phyloP scores from a whole-genome alignment of 176 grass and related monocot genomes.

The Puya raimondii region DNA sequence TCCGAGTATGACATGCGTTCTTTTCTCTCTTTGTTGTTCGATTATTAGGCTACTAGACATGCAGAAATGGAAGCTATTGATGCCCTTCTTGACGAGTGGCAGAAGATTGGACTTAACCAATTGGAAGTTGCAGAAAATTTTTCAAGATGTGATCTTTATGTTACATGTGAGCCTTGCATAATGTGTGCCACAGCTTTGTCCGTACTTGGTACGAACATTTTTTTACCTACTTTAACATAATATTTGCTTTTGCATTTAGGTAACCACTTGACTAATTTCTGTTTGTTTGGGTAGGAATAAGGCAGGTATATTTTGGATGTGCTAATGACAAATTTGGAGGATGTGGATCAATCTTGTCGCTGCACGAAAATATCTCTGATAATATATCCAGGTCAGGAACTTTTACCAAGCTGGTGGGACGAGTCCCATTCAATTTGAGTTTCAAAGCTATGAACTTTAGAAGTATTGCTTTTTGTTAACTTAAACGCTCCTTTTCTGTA shows the following conservation, averaged over 20 bases:
- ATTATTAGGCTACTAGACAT: conserved; percentile 77
- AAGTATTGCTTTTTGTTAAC: background rate
- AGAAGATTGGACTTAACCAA: conserved; percentile 48
- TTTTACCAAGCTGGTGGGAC: background rate
- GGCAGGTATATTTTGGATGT: conserved; percentile 75
- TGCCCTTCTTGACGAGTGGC: conserved; percentile 71
- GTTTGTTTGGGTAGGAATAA: conserved; percentile 55
- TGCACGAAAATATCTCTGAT: conserved; percentile 39
- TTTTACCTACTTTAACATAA: conserved; percentile 3
- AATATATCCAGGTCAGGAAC: conserved; percentile 41
- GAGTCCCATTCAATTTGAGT: background rate
- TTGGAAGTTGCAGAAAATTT: conserved; percentile 55
- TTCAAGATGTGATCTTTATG: conserved; percentile 70
- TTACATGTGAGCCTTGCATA: conserved; percentile 88
- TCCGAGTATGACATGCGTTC: background rate
- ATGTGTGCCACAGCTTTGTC: conserved; percentile 80
- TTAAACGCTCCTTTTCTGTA: conserved; percentile 10
- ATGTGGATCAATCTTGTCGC: conserved; percentile 82
- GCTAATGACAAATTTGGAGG: conserved; percentile 90
- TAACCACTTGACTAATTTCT: conserved; percentile 10
- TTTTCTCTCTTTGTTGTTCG: background rate
- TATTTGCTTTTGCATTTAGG: background rate
- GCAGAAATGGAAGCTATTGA: conserved; percentile 97
- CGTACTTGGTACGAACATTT: conserved; percentile 53
- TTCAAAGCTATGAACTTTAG: no score